Evolutionary conservation across 2,329 filamentous ascomycete genomes (phyloP).

Genomic region (Chaetomium sp.): DNA sequence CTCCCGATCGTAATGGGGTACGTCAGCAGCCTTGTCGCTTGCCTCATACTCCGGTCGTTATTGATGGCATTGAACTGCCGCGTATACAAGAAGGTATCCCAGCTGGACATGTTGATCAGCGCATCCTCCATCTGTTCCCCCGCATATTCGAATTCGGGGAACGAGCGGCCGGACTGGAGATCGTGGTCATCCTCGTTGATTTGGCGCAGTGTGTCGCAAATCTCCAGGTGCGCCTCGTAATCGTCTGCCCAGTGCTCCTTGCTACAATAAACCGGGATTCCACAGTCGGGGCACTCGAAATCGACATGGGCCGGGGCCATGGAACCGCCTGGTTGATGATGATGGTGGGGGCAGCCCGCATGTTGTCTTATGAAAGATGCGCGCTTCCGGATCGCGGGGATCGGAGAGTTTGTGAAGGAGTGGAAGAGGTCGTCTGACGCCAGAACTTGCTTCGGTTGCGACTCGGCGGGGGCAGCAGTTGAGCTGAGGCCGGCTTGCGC

Average conservation of each 20-base stretch:
- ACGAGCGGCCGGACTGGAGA: constrained; percentile 83
- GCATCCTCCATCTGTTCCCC: constrained; percentile 89
- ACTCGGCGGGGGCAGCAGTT: constrained; percentile 30
- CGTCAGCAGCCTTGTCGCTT: constrained; percentile 89
- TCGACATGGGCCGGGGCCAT: constrained; percentile 78
- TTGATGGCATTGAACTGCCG: constrained; percentile 90
- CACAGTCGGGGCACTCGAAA: constrained; percentile 96
- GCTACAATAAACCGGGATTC: constrained; percentile 89
- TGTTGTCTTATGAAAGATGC: constrained; percentile 91
- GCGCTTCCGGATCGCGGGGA: constrained; percentile 81
- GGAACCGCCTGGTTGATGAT: constrained; percentile 68
- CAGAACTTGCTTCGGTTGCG: constrained; percentile 46
- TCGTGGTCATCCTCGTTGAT: constrained; percentile 99
- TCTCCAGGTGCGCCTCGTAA: constrained; percentile 87
- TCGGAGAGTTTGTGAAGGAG: constrained; percentile 84
- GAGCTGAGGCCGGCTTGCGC: constrained; percentile 23
- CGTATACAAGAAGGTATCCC: constrained; percentile 96
- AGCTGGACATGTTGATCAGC: constrained; percentile 95
- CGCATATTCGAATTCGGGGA: constrained; percentile 91
- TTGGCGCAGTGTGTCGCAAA: constrained; percentile 87
- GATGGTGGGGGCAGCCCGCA: constrained; percentile 89
- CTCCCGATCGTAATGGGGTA: constrained; percentile 92
- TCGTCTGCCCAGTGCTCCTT: constrained; percentile 96
- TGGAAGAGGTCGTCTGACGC: constrained; percentile 87
- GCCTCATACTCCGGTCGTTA: constrained; percentile 84